A percentile compares a stretch with the other conserved stretches of the same genome.
Conservation (phyloP, 257 asterid genomes). For the Jaltomata sinuosa region DNA sequence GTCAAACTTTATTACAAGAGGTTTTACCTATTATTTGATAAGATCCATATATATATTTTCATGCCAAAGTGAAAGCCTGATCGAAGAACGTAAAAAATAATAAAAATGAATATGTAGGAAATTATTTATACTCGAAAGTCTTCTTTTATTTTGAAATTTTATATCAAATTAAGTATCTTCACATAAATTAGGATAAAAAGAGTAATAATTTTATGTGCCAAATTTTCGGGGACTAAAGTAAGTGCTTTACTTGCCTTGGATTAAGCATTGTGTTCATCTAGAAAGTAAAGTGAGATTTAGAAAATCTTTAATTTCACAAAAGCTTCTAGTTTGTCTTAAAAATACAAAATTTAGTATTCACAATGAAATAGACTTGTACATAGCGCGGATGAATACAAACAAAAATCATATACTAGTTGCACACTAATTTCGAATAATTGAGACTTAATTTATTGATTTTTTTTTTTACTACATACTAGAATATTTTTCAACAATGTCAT, state of each 20-base stretch:
- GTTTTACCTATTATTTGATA: too few species aligned
- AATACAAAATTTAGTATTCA: background rate
- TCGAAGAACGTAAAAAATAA: too few species aligned
- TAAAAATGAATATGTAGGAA: too few species aligned
- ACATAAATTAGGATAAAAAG: too few species aligned
- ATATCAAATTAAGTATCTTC: too few species aligned
- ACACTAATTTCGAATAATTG: background rate
- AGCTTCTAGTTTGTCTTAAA: background rate
- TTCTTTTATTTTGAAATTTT: too few species aligned
- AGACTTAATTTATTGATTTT: background rate
- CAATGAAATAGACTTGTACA: background rate
- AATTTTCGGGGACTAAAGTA: background rate
- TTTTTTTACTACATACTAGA: background rate
- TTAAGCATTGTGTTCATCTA: background rate
- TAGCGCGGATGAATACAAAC: background rate
- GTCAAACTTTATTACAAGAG: too few species aligned
- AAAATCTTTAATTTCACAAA: background rate
- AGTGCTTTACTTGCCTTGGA: background rate
- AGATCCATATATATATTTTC: too few species aligned
- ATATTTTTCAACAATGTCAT: background rate
- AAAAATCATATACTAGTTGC: background rate
- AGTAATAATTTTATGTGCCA: too few species aligned
- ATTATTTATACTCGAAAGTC: too few species aligned
- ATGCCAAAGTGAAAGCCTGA: too few species aligned
- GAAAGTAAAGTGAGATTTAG: background rate